phyloP scores from a whole-genome alignment of 2,329 filamentous ascomycete species.

The Cordyceps tenuipes region DNA sequence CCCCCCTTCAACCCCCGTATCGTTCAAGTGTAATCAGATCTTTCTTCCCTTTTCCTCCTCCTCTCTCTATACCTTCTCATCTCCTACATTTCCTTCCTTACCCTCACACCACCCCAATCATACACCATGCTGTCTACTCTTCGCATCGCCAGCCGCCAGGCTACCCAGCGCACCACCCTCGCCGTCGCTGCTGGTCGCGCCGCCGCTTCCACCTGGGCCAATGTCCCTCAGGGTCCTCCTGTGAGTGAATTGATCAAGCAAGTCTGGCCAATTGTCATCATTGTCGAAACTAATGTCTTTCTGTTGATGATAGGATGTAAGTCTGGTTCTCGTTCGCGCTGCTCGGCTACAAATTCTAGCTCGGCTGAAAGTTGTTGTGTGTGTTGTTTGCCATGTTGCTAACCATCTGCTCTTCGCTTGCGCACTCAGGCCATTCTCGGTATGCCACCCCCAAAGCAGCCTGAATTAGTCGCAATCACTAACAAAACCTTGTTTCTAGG shows the following conservation, averaged over 20 bases:
- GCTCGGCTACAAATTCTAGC: slow-evolving; percentile 13
- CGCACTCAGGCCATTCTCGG: slow-evolving; percentile 62
- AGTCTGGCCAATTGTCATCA: not conserved
- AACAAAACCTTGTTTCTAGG: slow-evolving; percentile 36
- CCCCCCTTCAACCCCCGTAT: not conserved
- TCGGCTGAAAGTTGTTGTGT: slow-evolving; percentile 16
- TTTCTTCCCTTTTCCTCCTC: not conserved
- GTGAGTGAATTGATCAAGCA: slow-evolving; percentile 44
- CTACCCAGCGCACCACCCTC: slow-evolving; percentile 32
- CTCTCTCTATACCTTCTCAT: slow-evolving; percentile 1
- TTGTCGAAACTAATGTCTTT: slow-evolving; percentile 14
- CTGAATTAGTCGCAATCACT: slow-evolving; percentile 13
- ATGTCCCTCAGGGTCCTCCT: slow-evolving; percentile 88
- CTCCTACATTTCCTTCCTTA: slow-evolving; percentile 10
- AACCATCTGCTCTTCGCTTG: not conserved
- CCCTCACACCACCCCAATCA: not conserved
- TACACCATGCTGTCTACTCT: slow-evolving; percentile 48
- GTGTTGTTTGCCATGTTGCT: slow-evolving; percentile 10
- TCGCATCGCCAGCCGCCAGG: slow-evolving; percentile 44
- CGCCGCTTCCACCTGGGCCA: slow-evolving; percentile 76
- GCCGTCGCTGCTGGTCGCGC: slow-evolving; percentile 39
- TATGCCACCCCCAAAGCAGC: slow-evolving; percentile 31
- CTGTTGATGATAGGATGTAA: slow-evolving; percentile 27
- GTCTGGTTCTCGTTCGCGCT: slow-evolving; percentile 15
- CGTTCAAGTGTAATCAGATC: not conserved